Percentiles rank a stretch among this genome's conserved stretches.
These are phyloP conservation scores for Peronospora tabacina DNA, from an alignment of 352 stramenopile genomes.

Conservation along the genomic window DNA sequence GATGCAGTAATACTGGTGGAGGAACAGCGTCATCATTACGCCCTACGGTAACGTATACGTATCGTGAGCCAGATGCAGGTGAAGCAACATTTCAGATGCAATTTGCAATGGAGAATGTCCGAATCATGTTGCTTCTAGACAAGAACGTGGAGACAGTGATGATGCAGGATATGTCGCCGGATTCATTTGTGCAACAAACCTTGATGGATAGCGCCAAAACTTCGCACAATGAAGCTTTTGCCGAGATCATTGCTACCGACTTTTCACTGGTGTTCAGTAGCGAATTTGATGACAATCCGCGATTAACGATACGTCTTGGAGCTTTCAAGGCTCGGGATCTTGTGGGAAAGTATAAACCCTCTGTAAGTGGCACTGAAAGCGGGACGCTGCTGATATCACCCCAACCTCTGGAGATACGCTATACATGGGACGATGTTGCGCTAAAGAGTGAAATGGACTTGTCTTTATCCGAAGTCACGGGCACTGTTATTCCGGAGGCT, in stretches of 20 bases:
- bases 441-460: slow-evolving; percentile 46
- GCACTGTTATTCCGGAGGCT: slow-evolving; percentile 45
- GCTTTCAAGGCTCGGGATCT: slow-evolving; percentile 37
- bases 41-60: slow-evolving; percentile 64
- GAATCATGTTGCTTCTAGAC: slow-evolving; percentile 41
- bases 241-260: slow-evolving; percentile 26
- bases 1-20: slow-evolving; percentile 12
- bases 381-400: slow-evolving; percentile 38
- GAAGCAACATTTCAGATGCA: slow-evolving; percentile 51
- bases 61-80: slow-evolving; percentile 60
- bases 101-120: slow-evolving; percentile 53
- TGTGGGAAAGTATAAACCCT: slow-evolving; percentile 20
- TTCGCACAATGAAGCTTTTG: slow-evolving; percentile 12
- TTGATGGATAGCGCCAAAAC: slow-evolving; percentile 1
- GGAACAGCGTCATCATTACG: slow-evolving; percentile 29
- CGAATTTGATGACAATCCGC: slow-evolving; percentile 38
- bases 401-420: slow-evolving; percentile 36
- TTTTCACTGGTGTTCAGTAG: slow-evolving; percentile 34
- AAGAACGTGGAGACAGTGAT: background rate
- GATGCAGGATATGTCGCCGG: slow-evolving; percentile 1
- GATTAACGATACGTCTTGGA: slow-evolving; percentile 34
- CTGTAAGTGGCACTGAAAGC: slow-evolving; percentile 1
- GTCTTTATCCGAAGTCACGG: slow-evolving; percentile 38
- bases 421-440: slow-evolving; percentile 49
- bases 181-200: slow-evolving; percentile 12